Percentiles rank a stretch among this genome's conserved stretches.
Conservation (phyloP, 768 basidiomycete species). For the Phallus indusiatus region DNA sequence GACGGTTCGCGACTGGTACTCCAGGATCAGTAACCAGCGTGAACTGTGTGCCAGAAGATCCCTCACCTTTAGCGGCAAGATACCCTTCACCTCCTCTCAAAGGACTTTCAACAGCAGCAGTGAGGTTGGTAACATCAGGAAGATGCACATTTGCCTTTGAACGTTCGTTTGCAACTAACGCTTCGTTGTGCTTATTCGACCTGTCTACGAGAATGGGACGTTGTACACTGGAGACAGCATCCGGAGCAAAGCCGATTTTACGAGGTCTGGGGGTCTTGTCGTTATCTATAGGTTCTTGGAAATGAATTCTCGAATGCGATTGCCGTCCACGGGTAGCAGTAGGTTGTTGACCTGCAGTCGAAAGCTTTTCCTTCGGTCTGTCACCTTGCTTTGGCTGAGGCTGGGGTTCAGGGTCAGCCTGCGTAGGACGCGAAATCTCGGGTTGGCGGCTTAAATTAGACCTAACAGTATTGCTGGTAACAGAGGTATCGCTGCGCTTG, state of each 20-base stretch:
- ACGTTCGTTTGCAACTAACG: slow-evolving; percentile 9
- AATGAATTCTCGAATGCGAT: slow-evolving; percentile 15
- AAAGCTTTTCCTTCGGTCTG: slow-evolving; percentile 33
- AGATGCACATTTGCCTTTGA: slow-evolving; percentile 41
- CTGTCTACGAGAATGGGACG: slow-evolving; percentile 33
- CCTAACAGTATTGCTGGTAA: neutral
- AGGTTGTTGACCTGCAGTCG: slow-evolving; percentile 33
- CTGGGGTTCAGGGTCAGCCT: neutral
- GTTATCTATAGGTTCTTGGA: slow-evolving; percentile 27
- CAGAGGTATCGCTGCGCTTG: neutral
- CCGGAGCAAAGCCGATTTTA: neutral
- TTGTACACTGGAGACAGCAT: slow-evolving; percentile 11
- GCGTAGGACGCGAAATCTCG: neutral
- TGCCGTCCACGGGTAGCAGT: slow-evolving; percentile 22
- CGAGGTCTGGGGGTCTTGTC: slow-evolving; percentile 32
- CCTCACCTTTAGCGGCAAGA: slow-evolving; percentile 57
- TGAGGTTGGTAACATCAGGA: slow-evolving; percentile 80
- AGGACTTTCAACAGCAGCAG: slow-evolving; percentile 68
- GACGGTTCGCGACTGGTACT: neutral
- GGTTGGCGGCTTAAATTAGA: neutral
- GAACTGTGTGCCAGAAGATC: neutral
- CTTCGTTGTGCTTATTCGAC: slow-evolving; percentile 12
- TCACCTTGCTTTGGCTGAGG: neutral
- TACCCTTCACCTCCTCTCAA: slow-evolving; percentile 40
- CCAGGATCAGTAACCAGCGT: slow-evolving; percentile 1